phyloP scores from a whole-genome alignment of 139 green algal species.

The Closterium sp. region DNA sequence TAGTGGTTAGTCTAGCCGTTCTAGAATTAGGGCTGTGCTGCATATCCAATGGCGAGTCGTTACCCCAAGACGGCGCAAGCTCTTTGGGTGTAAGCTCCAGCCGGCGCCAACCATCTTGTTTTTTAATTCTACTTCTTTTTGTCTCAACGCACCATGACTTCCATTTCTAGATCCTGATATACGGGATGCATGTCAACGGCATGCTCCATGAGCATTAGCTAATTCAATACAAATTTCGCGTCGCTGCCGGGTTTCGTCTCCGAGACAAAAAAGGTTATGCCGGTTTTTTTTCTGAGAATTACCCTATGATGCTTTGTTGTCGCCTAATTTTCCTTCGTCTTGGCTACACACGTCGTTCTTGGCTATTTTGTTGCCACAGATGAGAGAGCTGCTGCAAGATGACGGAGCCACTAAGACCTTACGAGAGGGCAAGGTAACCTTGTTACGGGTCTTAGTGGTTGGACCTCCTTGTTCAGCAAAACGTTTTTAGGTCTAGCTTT shows the following conservation, averaged over 20 bases:
- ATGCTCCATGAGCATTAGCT: too few relatives aligned
- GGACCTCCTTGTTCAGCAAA: too few relatives aligned
- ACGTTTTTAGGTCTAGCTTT: too few relatives aligned
- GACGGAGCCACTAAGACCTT: neutral
- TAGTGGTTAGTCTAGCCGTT: neutral
- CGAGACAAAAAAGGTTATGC: too few relatives aligned
- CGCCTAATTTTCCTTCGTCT: too few relatives aligned
- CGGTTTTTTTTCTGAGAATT: too few relatives aligned
- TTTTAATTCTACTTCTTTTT: neutral
- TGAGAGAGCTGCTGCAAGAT: neutral
- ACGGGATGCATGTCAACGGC: neutral
- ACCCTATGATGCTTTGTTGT: too few relatives aligned
- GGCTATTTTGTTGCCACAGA: neutral
- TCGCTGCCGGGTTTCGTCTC: too few relatives aligned
- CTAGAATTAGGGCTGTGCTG: neutral
- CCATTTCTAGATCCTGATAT: neutral
- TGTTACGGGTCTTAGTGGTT: too few relatives aligned
- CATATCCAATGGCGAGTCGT: neutral
- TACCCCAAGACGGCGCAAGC: neutral
- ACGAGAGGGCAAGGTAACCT: neutral
- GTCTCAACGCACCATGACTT: neutral
- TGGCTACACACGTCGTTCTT: too few relatives aligned
- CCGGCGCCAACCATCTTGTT: neutral
- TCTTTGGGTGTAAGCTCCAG: neutral
- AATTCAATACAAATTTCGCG: too few relatives aligned